Evolutionary conservation across 1,139 yeast species (phyloP).

Genomic region (Pichia norvegensis): DNA sequence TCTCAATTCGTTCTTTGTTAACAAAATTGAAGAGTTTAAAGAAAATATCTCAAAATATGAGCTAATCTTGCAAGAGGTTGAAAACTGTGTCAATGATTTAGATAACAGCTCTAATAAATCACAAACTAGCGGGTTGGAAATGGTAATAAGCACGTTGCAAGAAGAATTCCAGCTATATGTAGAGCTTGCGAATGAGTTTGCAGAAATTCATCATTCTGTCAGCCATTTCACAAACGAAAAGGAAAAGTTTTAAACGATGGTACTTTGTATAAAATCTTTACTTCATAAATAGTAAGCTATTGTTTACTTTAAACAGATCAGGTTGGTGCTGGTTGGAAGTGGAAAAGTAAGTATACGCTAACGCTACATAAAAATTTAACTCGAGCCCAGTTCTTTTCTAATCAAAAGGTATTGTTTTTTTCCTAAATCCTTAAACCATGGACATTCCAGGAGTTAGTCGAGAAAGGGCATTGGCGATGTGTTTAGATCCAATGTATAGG

Average conservation of each 20-base stretch:
- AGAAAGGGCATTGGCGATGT: conserved; percentile 10
- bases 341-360: too few relatives aligned
- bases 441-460: neutral
- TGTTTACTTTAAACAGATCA: too few relatives aligned
- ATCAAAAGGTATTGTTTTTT: too few relatives aligned
- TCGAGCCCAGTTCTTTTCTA: too few relatives aligned
- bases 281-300: too few relatives aligned
- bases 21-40: conserved; percentile 44
- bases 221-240: conserved; percentile 26
- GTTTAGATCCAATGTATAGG: conserved; percentile 11
- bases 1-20: conserved; percentile 46
- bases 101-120: conserved; percentile 35
- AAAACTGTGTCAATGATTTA: conserved; percentile 65
- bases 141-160: conserved; percentile 58
- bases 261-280: too few relatives aligned
- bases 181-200: conserved; percentile 85
- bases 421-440: neutral
- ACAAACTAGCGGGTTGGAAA: conserved; percentile 43
- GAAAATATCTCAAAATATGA: conserved; percentile 62
- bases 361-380: too few relatives aligned
- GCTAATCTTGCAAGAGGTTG: conserved; percentile 59
- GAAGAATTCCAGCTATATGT: conserved; percentile 81
- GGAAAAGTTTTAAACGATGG: conserved; percentile 11
- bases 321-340: too few relatives aligned
- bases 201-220: conserved; percentile 77